Conservation (phyloP, 2,329 filamentous ascomycete genomes). For the Thermoascus crustaceus region DNA sequence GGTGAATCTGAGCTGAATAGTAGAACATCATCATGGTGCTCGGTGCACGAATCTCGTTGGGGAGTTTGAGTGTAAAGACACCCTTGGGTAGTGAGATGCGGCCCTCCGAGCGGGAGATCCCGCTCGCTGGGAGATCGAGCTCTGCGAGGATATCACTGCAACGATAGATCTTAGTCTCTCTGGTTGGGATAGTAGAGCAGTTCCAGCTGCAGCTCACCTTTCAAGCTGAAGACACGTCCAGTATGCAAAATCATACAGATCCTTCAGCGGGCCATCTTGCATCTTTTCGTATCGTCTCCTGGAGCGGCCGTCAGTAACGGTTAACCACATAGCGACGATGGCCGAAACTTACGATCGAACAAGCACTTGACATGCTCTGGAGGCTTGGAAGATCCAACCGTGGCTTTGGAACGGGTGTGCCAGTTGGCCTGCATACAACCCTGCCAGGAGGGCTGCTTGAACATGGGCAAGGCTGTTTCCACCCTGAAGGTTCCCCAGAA, state of each 20-base stretch:
- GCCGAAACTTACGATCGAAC: conserved; percentile 57
- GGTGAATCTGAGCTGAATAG: conserved; percentile 54
- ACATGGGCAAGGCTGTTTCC: conserved; percentile 75
- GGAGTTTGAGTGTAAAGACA: conserved; percentile 23
- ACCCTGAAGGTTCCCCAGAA: conserved; percentile 72
- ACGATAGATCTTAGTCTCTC: conserved; percentile 4
- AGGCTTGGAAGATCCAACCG: conserved; percentile 57
- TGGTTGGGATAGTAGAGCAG: not conserved
- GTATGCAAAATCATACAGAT: conserved; percentile 66
- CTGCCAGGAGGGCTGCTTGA: conserved; percentile 75
- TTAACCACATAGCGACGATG: conserved; percentile 4
- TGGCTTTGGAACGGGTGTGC: conserved; percentile 81
- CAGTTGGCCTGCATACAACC: conserved; percentile 81
- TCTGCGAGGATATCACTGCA: conserved; percentile 83
- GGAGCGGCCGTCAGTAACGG: conserved; percentile 6
- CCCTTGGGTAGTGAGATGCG: conserved; percentile 34
- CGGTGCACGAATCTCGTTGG: conserved; percentile 24
- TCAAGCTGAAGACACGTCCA: conserved; percentile 94
- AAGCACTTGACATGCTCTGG: conserved; percentile 58
- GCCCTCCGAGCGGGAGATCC: conserved; percentile 49
- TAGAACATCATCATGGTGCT: conserved; percentile 44
- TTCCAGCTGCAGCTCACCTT: conserved; percentile 47
- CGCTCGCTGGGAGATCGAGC: conserved; percentile 56
- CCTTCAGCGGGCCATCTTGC: conserved; percentile 35
- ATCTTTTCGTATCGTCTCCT: conserved; percentile 29